Evolutionary conservation across 2,329 filamentous ascomycete genomes (phyloP).

Genomic region (Acephala macrosclerotiorum): DNA sequence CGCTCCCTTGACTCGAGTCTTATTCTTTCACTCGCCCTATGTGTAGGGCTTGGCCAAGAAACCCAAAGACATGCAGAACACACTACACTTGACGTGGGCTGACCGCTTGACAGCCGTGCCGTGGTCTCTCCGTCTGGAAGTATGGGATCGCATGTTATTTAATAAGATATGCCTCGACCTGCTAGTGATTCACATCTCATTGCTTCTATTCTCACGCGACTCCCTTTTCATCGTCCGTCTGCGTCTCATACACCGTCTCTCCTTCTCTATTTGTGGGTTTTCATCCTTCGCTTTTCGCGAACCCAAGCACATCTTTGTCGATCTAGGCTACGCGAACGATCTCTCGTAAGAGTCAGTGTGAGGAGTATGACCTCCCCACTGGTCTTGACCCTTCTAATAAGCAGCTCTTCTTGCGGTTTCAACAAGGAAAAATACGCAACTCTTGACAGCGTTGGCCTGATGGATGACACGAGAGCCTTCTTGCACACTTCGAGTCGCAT

Average conservation of each 20-base stretch:
- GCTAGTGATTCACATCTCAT: background rate
- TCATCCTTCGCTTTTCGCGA: background rate
- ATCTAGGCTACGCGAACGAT: background rate
- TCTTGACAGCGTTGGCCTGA: background rate
- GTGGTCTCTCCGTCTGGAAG: background rate
- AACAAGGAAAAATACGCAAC: background rate
- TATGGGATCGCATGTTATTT: background rate
- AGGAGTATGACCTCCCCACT: background rate
- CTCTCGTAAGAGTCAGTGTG: background rate
- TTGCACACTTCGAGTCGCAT: background rate
- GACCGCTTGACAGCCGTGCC: background rate
- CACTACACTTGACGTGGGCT: background rate
- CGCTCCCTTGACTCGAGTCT: background rate
- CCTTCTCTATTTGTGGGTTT: background rate
- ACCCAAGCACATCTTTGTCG: too few relatives aligned
- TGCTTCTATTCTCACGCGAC: background rate
- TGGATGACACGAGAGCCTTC: background rate
- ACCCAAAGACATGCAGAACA: conserved; percentile 1
- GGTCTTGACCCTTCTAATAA: background rate
- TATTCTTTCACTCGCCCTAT: background rate
- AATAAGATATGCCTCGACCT: conserved; percentile 2
- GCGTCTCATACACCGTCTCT: background rate
- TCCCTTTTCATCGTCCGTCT: background rate
- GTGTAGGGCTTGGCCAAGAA: conserved; percentile 5
- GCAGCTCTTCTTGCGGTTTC: background rate